Evolutionary conservation across 1,284 basidiomycete genomes (phyloP).

Genomic region (Phaffia rhodozyma): DNA sequence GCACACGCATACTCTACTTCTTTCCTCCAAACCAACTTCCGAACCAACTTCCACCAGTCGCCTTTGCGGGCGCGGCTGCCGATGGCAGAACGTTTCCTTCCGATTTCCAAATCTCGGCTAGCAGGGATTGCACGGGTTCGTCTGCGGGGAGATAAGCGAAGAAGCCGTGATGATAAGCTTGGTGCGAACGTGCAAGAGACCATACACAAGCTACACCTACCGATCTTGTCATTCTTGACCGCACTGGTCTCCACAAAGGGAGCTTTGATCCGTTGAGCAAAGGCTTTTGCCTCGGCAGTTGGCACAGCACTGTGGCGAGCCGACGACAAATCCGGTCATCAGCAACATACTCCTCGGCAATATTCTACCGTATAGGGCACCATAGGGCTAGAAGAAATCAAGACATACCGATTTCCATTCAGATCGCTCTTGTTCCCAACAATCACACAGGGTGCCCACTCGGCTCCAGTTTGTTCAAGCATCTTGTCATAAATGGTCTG

Average conservation of each 20-base stretch:
- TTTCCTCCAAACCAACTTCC: slow-evolving; percentile 15
- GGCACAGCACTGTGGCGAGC: slow-evolving; percentile 48
- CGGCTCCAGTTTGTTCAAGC: slow-evolving; percentile 79
- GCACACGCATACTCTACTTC: slow-evolving; percentile 7
- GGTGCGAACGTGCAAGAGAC: not conserved
- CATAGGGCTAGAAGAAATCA: not conserved
- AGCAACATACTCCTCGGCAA: not conserved
- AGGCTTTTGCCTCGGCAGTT: slow-evolving; percentile 54
- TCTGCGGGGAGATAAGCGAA: slow-evolving; percentile 2
- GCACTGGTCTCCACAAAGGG: slow-evolving; percentile 82
- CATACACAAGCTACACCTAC: slow-evolving; percentile 43
- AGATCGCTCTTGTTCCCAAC: slow-evolving; percentile 93
- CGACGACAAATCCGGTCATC: slow-evolving; percentile 23
- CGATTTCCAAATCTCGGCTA: slow-evolving; percentile 53
- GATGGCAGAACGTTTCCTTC: slow-evolving; percentile 10
- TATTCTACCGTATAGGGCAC: not conserved
- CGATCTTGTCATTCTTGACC: slow-evolving; percentile 76
- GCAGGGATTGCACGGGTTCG: slow-evolving; percentile 54
- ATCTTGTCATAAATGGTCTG: slow-evolving; percentile 96
- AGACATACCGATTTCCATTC: slow-evolving; percentile 48
- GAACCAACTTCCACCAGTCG: slow-evolving; percentile 10
- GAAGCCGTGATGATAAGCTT: not conserved
- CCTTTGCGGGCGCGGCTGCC: slow-evolving; percentile 1
- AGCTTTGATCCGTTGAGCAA: slow-evolving; percentile 60
- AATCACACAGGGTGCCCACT: slow-evolving; percentile 85